Conservation (phyloP, 2,329 filamentous ascomycete species). For the Botrytis tulipae region DNA sequence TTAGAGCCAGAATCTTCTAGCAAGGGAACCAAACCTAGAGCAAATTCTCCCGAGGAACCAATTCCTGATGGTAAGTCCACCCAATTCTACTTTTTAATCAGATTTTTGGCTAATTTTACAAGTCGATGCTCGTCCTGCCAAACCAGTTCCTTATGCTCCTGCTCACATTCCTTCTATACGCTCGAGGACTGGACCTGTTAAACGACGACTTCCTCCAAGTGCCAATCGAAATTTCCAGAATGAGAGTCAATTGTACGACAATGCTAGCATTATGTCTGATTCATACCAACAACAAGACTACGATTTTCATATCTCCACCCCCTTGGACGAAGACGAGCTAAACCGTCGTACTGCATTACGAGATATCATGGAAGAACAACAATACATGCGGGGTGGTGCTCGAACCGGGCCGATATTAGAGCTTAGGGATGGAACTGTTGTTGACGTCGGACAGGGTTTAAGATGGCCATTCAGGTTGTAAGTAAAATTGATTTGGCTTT, state of each 20-base stretch:
- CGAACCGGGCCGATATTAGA: background rate
- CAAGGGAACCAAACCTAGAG: background rate
- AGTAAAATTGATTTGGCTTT: background rate
- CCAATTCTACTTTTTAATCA: background rate
- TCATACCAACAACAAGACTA: slow-evolving; percentile 20
- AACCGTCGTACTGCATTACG: slow-evolving; percentile 7
- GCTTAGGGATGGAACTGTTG: background rate
- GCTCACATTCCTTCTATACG: slow-evolving; percentile 8
- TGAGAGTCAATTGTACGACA: slow-evolving; percentile 41
- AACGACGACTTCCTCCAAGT: slow-evolving; percentile 3
- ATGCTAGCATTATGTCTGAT: slow-evolving; percentile 39
- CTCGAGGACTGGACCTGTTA: slow-evolving; percentile 5
- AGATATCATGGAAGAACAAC: slow-evolving; percentile 24
- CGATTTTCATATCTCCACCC: slow-evolving; percentile 14
- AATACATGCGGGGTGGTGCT: slow-evolving; percentile 14
- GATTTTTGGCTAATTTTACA: slow-evolving; percentile 3
- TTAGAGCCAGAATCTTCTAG: slow-evolving; percentile 23
- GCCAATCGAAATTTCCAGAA: slow-evolving; percentile 38
- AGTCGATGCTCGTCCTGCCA: background rate
- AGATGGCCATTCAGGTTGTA: background rate
- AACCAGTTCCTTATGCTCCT: background rate
- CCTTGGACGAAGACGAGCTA: slow-evolving; percentile 21
- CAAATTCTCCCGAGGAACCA: background rate
- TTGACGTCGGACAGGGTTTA: background rate
- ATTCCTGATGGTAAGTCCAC: slow-evolving; percentile 5